Conservation (phyloP, 2,329 filamentous ascomycete genomes). For the Penicillium sp. region DNA sequence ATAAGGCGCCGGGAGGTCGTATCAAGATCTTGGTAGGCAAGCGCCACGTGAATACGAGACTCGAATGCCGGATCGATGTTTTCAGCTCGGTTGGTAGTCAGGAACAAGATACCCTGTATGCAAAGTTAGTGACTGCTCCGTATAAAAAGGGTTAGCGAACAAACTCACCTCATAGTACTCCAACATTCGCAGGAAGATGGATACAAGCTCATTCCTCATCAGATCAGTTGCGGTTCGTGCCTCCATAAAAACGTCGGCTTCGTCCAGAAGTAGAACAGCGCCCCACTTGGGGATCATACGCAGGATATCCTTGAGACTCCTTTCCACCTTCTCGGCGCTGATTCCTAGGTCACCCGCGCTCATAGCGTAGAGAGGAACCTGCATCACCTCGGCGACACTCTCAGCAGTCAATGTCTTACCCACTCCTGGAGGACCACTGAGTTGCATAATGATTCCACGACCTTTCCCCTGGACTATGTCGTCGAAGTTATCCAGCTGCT, state of each 20-base stretch:
- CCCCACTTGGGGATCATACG: constrained; percentile 54
- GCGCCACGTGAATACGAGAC: constrained; percentile 44
- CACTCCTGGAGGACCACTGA: constrained; percentile 54
- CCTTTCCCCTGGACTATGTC: constrained; percentile 57
- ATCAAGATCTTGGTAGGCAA: constrained; percentile 44
- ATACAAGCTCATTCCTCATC: constrained; percentile 49
- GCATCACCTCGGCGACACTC: constrained; percentile 53
- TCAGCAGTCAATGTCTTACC: constrained; percentile 57
- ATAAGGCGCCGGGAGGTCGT: constrained; percentile 37
- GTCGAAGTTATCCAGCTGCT: constrained; percentile 44
- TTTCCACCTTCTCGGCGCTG: constrained; percentile 45
- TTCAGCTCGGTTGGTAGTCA: constrained; percentile 55
- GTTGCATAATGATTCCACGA: constrained; percentile 53
- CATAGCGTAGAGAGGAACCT: constrained; percentile 53
- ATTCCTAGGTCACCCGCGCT: constrained; percentile 51
- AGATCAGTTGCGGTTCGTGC: constrained; percentile 43
- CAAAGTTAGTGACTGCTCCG: constrained; percentile 36
- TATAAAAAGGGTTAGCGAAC: background rate
- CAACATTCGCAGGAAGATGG: constrained; percentile 33
- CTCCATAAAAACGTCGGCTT: constrained; percentile 40
- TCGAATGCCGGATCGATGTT: constrained; percentile 53
- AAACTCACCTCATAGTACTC: constrained; percentile 30
- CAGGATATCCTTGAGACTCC: constrained; percentile 47
- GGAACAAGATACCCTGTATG: constrained; percentile 46
- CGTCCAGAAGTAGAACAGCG: constrained; percentile 54